Conservation (phyloP, 1,284 basidiomycete species). For the Puccinia hordei region DNA sequence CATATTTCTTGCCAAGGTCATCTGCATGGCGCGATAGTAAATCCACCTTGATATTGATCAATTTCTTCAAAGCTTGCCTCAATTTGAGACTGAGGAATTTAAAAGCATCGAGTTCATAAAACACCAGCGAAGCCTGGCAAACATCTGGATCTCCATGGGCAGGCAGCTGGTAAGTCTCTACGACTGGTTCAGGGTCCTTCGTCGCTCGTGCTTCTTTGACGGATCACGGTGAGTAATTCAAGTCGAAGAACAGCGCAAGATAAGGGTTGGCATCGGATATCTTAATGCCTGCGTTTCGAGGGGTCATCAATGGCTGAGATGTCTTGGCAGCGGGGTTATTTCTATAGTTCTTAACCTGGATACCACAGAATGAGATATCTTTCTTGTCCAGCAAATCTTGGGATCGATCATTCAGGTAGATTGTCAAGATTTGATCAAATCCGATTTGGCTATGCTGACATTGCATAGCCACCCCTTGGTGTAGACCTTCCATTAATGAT, state of each 20-base stretch:
- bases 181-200: background rate
- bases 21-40: no score
- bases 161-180: no score
- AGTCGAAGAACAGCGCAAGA: no score
- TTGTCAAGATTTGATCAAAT: background rate
- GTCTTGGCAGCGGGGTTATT: background rate
- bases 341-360: background rate
- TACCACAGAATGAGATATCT: slow-evolving; percentile 1
- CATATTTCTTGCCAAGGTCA: no score
- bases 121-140: slow-evolving; percentile 1
- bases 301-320: no score
- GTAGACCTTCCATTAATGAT: background rate
- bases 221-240: no score
- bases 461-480: slow-evolving; percentile 4
- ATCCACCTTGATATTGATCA: no score
- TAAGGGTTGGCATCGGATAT: no score
- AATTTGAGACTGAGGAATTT: no score
- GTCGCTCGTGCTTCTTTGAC: background rate
- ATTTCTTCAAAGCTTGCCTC: no score
- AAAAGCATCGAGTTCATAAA: slow-evolving; percentile 4
- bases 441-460: background rate
- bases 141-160: background rate
- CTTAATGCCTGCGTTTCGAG: no score
- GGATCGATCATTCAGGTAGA: background rate
- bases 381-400: background rate